Evolutionary conservation across 495 filamentous ascomycete genomes (phyloP).

Genomic region (Penicillium canescens): DNA sequence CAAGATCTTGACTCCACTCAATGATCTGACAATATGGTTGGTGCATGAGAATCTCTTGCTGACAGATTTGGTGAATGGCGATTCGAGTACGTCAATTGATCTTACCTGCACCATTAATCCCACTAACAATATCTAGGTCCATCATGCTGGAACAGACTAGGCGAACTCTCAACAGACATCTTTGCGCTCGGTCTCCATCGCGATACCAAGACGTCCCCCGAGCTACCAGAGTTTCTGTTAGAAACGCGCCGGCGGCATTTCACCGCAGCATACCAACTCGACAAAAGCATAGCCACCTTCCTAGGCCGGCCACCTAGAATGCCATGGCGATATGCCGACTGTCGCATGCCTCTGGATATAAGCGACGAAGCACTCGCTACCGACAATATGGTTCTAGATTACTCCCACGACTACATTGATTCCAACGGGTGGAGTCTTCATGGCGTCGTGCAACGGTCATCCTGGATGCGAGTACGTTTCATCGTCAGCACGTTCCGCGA

Average conservation of each 20-base stretch:
- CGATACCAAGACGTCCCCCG: conserved; percentile 32
- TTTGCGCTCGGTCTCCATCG: conserved; percentile 59
- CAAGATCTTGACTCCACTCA: conserved; percentile 30
- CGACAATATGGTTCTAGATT: conserved; percentile 32
- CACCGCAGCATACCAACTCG: conserved; percentile 45
- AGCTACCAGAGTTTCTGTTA: conserved; percentile 42
- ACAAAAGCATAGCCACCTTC: conserved; percentile 54
- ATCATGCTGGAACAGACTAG: conserved; percentile 28
- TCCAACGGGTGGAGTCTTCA: conserved; percentile 52
- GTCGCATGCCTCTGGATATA: conserved; percentile 55
- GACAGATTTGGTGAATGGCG: conserved; percentile 20
- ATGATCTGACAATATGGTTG: conserved; percentile 35
- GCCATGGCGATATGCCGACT: conserved; percentile 48
- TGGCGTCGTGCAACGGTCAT: conserved; percentile 30
- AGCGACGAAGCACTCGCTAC: conserved; percentile 46
- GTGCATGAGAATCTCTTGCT: conserved; percentile 31
- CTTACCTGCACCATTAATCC: not conserved
- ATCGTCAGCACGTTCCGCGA: conserved; percentile 51
- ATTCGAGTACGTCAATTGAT: conserved; percentile 27
- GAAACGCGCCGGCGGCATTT: conserved; percentile 51
- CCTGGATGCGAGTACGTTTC: conserved; percentile 47
- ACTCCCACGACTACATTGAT: conserved; percentile 37
- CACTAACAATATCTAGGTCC: conserved; percentile 20
- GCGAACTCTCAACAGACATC: conserved; percentile 35
- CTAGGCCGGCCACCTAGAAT: conserved; percentile 55